phyloP scores from a whole-genome alignment of 805 yeast genomes.

The Suhomyces sp. region DNA sequence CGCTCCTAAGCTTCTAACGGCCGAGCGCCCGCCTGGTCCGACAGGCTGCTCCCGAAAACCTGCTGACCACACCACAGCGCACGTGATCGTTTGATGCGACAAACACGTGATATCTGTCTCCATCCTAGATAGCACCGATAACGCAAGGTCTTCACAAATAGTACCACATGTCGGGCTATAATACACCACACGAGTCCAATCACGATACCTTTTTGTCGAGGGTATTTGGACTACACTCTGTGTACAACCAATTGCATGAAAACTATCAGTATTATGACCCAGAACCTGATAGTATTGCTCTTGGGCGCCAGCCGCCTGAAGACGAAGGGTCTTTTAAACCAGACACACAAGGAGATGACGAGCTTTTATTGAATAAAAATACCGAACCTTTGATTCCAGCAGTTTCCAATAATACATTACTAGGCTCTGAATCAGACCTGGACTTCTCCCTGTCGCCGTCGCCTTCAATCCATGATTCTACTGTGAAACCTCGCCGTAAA shows the following conservation, averaged over 20 bases:
- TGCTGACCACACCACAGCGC: background rate
- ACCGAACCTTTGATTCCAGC: background rate
- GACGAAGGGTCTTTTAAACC: conserved; percentile 6
- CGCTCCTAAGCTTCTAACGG: background rate
- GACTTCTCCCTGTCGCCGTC: conserved; percentile 26
- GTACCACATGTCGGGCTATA: conserved; percentile 3
- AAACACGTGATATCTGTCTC: background rate
- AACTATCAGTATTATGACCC: conserved; percentile 40
- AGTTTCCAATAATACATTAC: conserved; percentile 9
- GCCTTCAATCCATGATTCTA: conserved; percentile 5
- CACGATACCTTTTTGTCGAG: conserved; percentile 59
- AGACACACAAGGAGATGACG: background rate
- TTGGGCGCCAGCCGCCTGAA: background rate
- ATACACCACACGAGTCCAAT: conserved; percentile 1
- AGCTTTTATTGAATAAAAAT: background rate
- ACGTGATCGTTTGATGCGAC: background rate
- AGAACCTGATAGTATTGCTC: conserved; percentile 15
- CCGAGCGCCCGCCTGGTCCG: background rate
- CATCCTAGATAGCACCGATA: background rate
- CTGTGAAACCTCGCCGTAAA: conserved; percentile 1
- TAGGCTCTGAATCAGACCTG: conserved; percentile 36
- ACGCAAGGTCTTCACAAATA: background rate
- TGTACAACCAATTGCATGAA: conserved; percentile 40
- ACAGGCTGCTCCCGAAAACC: background rate
- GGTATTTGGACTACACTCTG: conserved; percentile 54